Evolutionary conservation across 129 eudicot species (phyloP), one percentile per base, ranked within the genome.

Genomic region (Tagetes patula): DNA sequence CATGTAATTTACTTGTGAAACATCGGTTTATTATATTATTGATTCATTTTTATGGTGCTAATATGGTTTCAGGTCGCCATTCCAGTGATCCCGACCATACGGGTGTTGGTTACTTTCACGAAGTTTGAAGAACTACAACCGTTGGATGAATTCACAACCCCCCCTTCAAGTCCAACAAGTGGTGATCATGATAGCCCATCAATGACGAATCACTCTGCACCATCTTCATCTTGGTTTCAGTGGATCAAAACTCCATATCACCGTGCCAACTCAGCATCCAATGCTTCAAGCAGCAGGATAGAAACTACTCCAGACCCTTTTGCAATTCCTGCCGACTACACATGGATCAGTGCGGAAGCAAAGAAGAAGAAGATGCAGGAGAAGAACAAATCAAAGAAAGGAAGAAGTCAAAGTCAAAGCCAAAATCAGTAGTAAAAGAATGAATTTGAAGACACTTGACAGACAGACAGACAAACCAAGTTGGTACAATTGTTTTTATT

Each of bases 291-390:
- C 84, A 87, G 81, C 56, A 71, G 87, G 80, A 84, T 87, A 9
- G 96, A 89, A 66, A 92, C 80, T 39, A 63, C 77, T 67, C 90
- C 82, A 30, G 96, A 92, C 68, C 96, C 96, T 0, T 92, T 92
- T 65, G 92, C 85, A 5, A 85, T 92, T 52, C 98, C 98, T 75
- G 71, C 85, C 0, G 95, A 87, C 64, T 92, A 92, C 83, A 70
- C 85, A 2, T 92, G 96, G 98, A 79, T 92, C 56, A 85, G 92
- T 3, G 90, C 96, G 0, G 98, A 92, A 87, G 95, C 82, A 59
- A 92, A 92, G 92, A 92, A 85, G 75, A 89, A 87, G 89, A 92
- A 87, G 74, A 84, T 92, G 96, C 90, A 87, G 77, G 98, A 92
- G 82, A 92, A 87, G 88, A 89, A 75, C 76, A 87, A 87, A 66